Evolutionary conservation across 768 basidiomycete genomes (phyloP).

Genomic region (Podaxis mareebaensis): DNA sequence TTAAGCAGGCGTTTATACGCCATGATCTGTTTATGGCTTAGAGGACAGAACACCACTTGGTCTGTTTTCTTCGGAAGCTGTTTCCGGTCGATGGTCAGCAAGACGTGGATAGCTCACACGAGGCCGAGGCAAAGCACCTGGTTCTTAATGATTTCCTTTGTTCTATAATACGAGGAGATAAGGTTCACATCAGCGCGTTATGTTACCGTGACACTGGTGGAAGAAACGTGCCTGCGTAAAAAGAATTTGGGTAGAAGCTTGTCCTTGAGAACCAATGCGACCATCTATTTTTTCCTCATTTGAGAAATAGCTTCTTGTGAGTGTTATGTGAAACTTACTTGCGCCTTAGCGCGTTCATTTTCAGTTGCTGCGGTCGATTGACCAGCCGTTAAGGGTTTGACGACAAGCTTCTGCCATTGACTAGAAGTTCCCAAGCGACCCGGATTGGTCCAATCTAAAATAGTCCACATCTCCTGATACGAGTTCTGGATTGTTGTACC

Average conservation of each 20-base stretch:
- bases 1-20: conserved; percentile 74
- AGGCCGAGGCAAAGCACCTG: conserved; percentile 43
- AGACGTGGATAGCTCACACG: background rate
- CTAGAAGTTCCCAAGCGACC: conserved; percentile 67
- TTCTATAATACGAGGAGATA: conserved; percentile 40
- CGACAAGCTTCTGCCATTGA: conserved; percentile 79
- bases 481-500: conserved; percentile 83
- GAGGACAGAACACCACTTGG: conserved; percentile 90
- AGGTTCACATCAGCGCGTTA: background rate
- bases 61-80: conserved; percentile 89
- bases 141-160: conserved; percentile 73
- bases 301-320: background rate
- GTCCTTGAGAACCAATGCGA: conserved; percentile 62
- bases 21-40: conserved; percentile 66
- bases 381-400: conserved; percentile 63
- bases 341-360: conserved; percentile 56
- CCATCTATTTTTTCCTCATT: conserved; percentile 35
- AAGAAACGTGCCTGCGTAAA: conserved; percentile 59
- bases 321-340: conserved; percentile 33
- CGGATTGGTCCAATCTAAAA: conserved; percentile 91
- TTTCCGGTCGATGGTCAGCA: conserved; percentile 3
- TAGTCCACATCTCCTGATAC: conserved; percentile 89
- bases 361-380: conserved; percentile 68
- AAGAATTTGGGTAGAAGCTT: conserved; percentile 82
- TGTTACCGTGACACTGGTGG: background rate